Evolutionary conservation across 2,329 filamentous ascomycete genomes (phyloP), one percentile per base, ranked within the genome.

Genomic region (Ascochyta viciae-villosae): DNA sequence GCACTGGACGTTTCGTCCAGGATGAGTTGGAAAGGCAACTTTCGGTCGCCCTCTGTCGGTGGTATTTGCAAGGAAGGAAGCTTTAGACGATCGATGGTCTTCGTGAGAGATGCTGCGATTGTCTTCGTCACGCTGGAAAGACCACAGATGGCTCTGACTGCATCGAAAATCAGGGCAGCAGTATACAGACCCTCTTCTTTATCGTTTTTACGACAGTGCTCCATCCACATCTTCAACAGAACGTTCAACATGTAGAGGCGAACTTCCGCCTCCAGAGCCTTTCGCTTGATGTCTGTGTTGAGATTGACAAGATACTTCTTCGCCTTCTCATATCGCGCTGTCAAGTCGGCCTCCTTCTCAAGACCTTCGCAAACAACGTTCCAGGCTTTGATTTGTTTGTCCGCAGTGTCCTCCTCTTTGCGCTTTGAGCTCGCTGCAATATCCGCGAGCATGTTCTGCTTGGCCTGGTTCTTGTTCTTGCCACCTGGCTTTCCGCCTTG

Each of bases 171-270:
- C 6, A 74, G 58, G 13, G 72, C 73, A 16, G 71, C 71, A 37
- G 74, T 64, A 37, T 70, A 68, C 7, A 73, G 50, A 15, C 68
- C 65, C 26, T 72, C 61, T 5, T 70, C 60, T 29, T 74, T 73
- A 4, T 62, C 59, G 7, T 61, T 50, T 16, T 71, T 66, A 12
- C 60, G 51, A 75, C 73, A 74, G 29, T 65, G 61, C 5, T 48
- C 60, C 29, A 79, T 75, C 81, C 82, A 85, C 74, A 82, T 80
- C 26, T 73, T 71, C 9, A 84, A 60, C 3, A 84, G 69, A 34
- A 78, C 76, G 54, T 80, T 81, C 35, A 84, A 68, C 61, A 82
- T 78, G 63, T 81, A 85, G 0, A 82, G 72, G 44, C 79, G 73
- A 8, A 82, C 72, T 57, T 83, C 81, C 0, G 77, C 73, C 44